Evolutionary conservation across 768 basidiomycete species (phyloP), one percentile per base, ranked within the genome.

Genomic region (Boletus subparvulus): DNA sequence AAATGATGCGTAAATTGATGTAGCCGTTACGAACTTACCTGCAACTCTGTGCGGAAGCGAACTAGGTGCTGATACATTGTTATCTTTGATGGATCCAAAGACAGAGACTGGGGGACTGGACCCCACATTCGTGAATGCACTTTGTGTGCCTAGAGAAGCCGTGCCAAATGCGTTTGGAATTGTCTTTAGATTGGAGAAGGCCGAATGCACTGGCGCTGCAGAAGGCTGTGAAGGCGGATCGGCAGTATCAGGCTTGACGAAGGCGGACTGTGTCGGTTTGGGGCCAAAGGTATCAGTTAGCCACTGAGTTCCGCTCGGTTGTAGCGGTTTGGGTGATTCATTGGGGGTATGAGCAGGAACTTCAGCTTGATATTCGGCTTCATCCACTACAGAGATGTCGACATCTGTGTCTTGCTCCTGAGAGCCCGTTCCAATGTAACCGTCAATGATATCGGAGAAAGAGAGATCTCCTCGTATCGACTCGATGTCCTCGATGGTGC

Each of bases 401-500:
- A 66, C 55, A 43, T 72, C 74, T 14, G 59, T 52, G 4, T 58
- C 59, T 48, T 67, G 62, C 19, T 61, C 58, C 17, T 70, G 74
- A 19, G 68, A 63, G 10, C 63, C 66, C 36, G 36, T 54, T 37
- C 62, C 54, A 26, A 41, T 78, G 73, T 43, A 77, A 65, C 88
- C 90, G 61, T 92, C 89, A 50, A 92, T 88, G 59, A 92, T 77
- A 55, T 90, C 83, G 0, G 81, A 75, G 36, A 84, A 76, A 24
- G 75, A 72, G 46, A 90, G 70, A 19, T 78, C 78, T 2, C 80
- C 84, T 50, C 83, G 78, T 55, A 92, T 82, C 26, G 70, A 69
- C 61, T 90, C 88, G 36, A 91, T 88, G 51, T 88, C 83, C 6
- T 90, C 86, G 58, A 91, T 84, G 5, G 91, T 84, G 43, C 88